These are phyloP conservation scores for Candida jianshihensis DNA, from an alignment of 805 yeast species.

Conservation along the genomic window DNA sequence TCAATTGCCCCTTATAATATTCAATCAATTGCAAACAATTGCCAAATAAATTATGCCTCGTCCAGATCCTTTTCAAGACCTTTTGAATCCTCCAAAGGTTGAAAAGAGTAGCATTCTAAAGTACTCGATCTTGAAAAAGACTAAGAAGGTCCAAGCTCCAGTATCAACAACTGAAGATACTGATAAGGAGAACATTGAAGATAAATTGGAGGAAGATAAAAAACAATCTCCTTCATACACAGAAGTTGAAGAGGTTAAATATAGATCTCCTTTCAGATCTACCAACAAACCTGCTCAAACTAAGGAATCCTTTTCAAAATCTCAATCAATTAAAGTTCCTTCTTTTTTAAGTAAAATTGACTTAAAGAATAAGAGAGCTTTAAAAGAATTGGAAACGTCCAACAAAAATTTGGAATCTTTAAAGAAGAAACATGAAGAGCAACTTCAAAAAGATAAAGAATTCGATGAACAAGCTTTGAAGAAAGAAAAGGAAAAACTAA, in stretches of 20 bases:
- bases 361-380: slow-evolving; percentile 3
- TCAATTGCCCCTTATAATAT: background rate
- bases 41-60: slow-evolving; percentile 16
- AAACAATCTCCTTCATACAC: background rate
- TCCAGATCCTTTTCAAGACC: slow-evolving; percentile 14
- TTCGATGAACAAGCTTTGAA: slow-evolving; percentile 1
- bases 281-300: background rate
- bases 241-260: slow-evolving; percentile 4
- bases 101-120: slow-evolving; percentile 14
- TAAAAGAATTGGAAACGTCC: slow-evolving; percentile 3
- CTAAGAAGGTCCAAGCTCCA: slow-evolving; percentile 4
- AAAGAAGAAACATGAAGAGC: slow-evolving; percentile 5
- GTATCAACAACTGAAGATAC: background rate
- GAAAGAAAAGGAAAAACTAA: slow-evolving; percentile 3
- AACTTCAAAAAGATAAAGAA: slow-evolving; percentile 2
- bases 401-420: slow-evolving; percentile 1
- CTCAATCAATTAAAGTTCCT: slow-evolving; percentile 1
- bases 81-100: slow-evolving; percentile 5
- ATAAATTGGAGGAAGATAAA: background rate
- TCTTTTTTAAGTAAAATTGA: slow-evolving; percentile 5
- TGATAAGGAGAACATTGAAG: background rate
- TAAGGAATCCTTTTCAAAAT: background rate
- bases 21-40: background rate
- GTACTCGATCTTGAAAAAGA: slow-evolving; percentile 8
- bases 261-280: slow-evolving; percentile 11